Evolutionary conservation across 177 flowering plant genomes (phyloP), one percentile per base, ranked within the genome.

Genomic region (Tripterygium wilfordii): DNA sequence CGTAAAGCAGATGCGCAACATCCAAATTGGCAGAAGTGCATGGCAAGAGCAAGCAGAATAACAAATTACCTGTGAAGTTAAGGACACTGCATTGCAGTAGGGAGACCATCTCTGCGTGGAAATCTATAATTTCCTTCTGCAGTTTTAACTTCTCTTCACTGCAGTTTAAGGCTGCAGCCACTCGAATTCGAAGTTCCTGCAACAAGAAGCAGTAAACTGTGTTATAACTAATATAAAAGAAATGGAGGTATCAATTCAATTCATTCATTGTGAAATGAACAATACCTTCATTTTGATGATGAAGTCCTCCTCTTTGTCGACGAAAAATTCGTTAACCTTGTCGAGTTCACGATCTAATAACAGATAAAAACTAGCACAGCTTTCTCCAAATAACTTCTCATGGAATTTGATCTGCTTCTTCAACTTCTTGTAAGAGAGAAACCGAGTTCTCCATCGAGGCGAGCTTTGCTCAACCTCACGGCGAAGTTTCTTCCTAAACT

Each of bases 21-120:
- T n/a, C n/a, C n/a, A n/a, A n/a, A n/a, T n/a, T n/a, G n/a, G n/a
- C n/a, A 15, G 20, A 38, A 38, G 4, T 3, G 4, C n/a, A n/a
- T n/a, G n/a, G n/a, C n/a, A n/a, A n/a, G n/a, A n/a, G n/a, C n/a
- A n/a, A n/a, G n/a, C n/a, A n/a, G n/a, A n/a, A n/a, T n/a, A n/a
- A n/a, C n/a, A n/a, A 0, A 14, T 12, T 54, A 54, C 65, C 65
- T 53, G 53, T 54, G 20, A 27, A 33, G 59, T 61, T 61, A 15
- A 53, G 37, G 21, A 49, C 54, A 43, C 59, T 48, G 45, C 54
- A 61, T 23, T 54, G 48, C 21, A 53, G 28, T 10, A 61, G 41
- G n/a, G 28, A 21, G 28, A 61, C 49, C 65, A 61, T 61, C 28
- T 61, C 59, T 14, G 45, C 45, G 31, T 61, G 65, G 25, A 61